Percentiles rank a stretch among this genome's conserved stretches.
Evolutionary conservation across 108 stramenopile genomes (phyloP).

Genomic region (Cyclotella cryptica): DNA sequence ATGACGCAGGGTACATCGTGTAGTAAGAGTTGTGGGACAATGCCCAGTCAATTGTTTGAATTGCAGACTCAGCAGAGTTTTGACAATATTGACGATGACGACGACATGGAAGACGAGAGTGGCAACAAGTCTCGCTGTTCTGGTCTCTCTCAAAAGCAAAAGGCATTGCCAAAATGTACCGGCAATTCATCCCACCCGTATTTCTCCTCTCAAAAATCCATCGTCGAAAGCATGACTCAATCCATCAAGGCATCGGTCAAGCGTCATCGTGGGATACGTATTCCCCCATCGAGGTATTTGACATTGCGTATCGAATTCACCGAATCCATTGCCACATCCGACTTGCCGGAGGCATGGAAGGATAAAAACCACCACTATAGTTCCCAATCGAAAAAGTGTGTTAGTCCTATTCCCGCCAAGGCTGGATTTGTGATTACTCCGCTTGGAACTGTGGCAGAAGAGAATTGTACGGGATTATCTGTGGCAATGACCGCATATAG

Average conservation of each 20-base stretch:
- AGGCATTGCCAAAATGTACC: background rate
- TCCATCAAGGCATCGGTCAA: slow-evolving; percentile 34
- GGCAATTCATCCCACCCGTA: background rate
- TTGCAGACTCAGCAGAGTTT: background rate
- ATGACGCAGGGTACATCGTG: slow-evolving; percentile 22
- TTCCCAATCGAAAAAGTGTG: background rate
- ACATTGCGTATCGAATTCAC: slow-evolving; percentile 32
- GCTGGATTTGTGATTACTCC: slow-evolving; percentile 30
- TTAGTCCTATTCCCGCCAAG: background rate
- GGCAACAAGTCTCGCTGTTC: background rate
- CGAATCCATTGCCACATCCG: slow-evolving; percentile 7
- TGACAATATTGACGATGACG: background rate
- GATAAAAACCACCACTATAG: background rate
- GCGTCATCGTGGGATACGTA: slow-evolving; percentile 14
- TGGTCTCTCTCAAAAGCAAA: background rate
- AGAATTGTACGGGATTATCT: slow-evolving; percentile 26
- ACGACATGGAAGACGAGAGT: background rate
- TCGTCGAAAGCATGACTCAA: slow-evolving; percentile 34
- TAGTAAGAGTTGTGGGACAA: background rate
- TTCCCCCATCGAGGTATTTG: slow-evolving; percentile 29
- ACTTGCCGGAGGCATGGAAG: slow-evolving; percentile 23
- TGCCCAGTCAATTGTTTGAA: background rate
- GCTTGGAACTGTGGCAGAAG: slow-evolving; percentile 33
- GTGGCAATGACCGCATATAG: slow-evolving; percentile 37
- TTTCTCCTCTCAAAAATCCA: slow-evolving; percentile 30